These are phyloP conservation scores for Tympanopsis confertula DNA, from an alignment of 2,329 filamentous ascomycete genomes.

Conservation along the genomic window DNA sequence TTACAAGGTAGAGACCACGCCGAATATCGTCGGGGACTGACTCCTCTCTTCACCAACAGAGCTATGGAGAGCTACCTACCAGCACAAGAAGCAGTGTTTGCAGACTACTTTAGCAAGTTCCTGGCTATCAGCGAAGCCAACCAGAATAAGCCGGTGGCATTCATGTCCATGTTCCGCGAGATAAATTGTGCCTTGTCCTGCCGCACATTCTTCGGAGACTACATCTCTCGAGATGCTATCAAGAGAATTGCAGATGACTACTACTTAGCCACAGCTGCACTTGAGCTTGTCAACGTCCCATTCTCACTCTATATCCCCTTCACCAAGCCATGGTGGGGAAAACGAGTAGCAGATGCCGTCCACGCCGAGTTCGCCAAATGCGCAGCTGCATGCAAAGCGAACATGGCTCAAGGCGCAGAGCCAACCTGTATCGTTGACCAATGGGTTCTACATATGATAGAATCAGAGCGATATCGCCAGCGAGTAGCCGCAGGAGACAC, in stretches of 20 bases:
- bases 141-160: conserved; percentile 65
- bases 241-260: conserved; percentile 95
- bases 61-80: conserved; percentile 82
- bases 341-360: conserved; percentile 89
- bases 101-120: conserved; percentile 73
- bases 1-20: conserved; percentile 89
- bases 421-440: conserved; percentile 89
- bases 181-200: conserved; percentile 90
- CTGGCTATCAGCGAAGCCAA: conserved; percentile 62
- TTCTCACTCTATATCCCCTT: conserved; percentile 93
- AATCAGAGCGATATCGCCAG: conserved; percentile 72
- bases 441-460: conserved; percentile 81
- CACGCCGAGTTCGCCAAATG: conserved; percentile 82
- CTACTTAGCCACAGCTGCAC: conserved; percentile 86
- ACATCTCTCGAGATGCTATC: conserved; percentile 79
- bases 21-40: conserved; percentile 93
- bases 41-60: conserved; percentile 83
- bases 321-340: conserved; percentile 94
- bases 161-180: conserved; percentile 87
- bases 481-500: conserved; percentile 66
- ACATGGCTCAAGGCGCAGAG: conserved; percentile 79
- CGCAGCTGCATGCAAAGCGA: conserved; percentile 82
- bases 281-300: conserved; percentile 89
- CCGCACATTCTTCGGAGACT: conserved; percentile 93
- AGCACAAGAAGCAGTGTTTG: conserved; percentile 83